Base-by-base conservation (phyloP, 2,329 filamentous ascomycete species). In the Shiraia sp. region DNA sequence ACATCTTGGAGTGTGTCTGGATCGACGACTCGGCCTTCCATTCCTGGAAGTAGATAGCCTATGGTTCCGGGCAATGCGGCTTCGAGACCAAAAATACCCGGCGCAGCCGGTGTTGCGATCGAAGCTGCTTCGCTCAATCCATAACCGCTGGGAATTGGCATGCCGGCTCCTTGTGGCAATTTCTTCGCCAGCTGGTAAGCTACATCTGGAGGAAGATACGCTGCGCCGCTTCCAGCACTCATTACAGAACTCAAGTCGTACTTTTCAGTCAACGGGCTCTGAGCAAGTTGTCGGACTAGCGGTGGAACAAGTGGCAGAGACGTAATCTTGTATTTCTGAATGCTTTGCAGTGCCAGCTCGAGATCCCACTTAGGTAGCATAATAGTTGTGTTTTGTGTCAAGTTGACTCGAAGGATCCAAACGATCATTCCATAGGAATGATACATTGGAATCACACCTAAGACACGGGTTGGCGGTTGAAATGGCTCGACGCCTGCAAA, bases 361-460 rank as follows among this genome's bases (percentile, higher is more conserved):
- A 63, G 17, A 19, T 61, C 48, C 61, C 61, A 65, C 36, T 57
- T 57, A 2, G 59, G 60, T 3, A 65, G 42, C 27, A 65, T 38
- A 28, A 63, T 47, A 10, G 38, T 60, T 0, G 58, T 65, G 19
- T 51, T 45, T n/a, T 40, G 46, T 7, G 47, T 27, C 3, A 63
- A 41, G 14, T 64, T 64, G 12, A 64, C 31, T 12, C 62, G 51
- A 8, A 64, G 41, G 24, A 64, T 64, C 54, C 55, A 64, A 12
- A 64, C 25, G 9, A 65, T 58, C 59, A 63, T 62, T 34, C 61
- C 61, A 40, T 62, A 65, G 10, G 60, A 64, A 29, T 65, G 61
- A 30, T 64, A 65, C 54, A 60, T 60, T 3, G 61, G 61, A 4
- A 64, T 53, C 1, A 65, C 58, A 12, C 60, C 61, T 1, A 63